A percentile compares a stretch with the other conserved stretches of the same genome.
phyloP scores from a whole-genome alignment of 805 yeast genomes.

The Komagataella phaffii region DNA sequence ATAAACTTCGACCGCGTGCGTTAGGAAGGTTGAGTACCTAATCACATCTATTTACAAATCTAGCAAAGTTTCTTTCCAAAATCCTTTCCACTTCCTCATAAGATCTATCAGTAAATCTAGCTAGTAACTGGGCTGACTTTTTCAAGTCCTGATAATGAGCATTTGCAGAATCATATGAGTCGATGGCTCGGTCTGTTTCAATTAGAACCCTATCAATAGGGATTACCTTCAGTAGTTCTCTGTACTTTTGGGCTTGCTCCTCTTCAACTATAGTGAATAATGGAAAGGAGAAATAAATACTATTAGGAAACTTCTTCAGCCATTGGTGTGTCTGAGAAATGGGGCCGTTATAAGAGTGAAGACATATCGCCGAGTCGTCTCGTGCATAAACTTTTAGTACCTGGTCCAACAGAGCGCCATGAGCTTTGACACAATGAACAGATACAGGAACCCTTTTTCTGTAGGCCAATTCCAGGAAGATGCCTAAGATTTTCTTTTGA shows the following conservation, averaged over 20 bases:
- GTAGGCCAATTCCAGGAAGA: constrained; percentile 43
- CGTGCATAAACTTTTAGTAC: constrained; percentile 11
- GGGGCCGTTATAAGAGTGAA: constrained; percentile 86
- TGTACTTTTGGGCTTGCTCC: constrained; percentile 8
- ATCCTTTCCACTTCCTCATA: background rate
- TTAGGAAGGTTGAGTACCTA: background rate
- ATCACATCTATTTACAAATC: background rate
- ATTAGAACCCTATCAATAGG: constrained; percentile 26
- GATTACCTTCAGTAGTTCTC: constrained; percentile 15
- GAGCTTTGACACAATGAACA: constrained; percentile 76
- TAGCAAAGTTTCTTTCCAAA: background rate
- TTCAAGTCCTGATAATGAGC: background rate
- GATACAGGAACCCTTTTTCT: constrained; percentile 40
- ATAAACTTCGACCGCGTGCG: background rate
- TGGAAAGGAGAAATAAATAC: constrained; percentile 40
- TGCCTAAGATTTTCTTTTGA: constrained; percentile 39
- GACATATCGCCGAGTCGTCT: constrained; percentile 28
- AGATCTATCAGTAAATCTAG: background rate
- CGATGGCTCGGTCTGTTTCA: constrained; percentile 38
- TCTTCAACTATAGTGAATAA: constrained; percentile 27
- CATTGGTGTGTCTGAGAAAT: constrained; percentile 47
- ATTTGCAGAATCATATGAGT: constrained; percentile 2
- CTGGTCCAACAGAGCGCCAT: constrained; percentile 41
- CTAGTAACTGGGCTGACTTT: background rate
- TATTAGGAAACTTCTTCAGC: constrained; percentile 19